Base-by-base conservation (phyloP, 2,329 filamentous ascomycete species). In the Diaporthe eres region DNA sequence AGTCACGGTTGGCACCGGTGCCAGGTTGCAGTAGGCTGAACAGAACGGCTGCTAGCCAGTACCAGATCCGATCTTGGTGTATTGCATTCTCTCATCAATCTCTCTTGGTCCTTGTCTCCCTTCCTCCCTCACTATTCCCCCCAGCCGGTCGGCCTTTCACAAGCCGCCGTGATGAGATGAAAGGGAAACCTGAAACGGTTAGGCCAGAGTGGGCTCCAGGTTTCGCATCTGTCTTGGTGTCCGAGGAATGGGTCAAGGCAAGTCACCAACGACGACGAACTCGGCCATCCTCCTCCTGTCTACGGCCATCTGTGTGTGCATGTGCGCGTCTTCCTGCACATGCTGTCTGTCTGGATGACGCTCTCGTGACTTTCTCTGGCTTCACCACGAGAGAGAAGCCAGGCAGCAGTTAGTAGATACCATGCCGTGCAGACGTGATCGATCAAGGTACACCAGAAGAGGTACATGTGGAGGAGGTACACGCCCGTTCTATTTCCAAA, bases 141-240 rank as follows among this genome's bases (percentile, higher is more conserved):
- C 22, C 65, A 25, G 65, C 47, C 47, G 31, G 44, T n/a, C 47
- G 47, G 65, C 65, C 65, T 70, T 55, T 70, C 65, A 70, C 47
- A 55, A 55, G 65, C 65, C 65, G 49, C 65, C 49, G 47, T 22
- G 34, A 70, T 55, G 65, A 70, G 65, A 70, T 70, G 65, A 70
- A 55, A 70, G 65, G 65, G 65, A 70, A 55, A 70, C 65, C 65
- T 70, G 65, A 70, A 42, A 70, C 65, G 65, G 49, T 70, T 70
- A 55, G 65, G 31, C 65, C 65, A 39, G 19, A 70, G 65, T 70
- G 65, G 65, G 65, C 65, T 55, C 49, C 49, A 42, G 65, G 65
- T 70, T 70, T 70, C 65, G 65, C 49, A 70, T 70, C 65, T 42
- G 65, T 42, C 65, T 55, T 55, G 65, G 47, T 55, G 34, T 55